A percentile compares a stretch with the other conserved stretches of the same genome.
These are phyloP conservation scores for Dipteronia sinensis DNA, from an alignment of 345 rosid genomes.

Conservation along the genomic window DNA sequence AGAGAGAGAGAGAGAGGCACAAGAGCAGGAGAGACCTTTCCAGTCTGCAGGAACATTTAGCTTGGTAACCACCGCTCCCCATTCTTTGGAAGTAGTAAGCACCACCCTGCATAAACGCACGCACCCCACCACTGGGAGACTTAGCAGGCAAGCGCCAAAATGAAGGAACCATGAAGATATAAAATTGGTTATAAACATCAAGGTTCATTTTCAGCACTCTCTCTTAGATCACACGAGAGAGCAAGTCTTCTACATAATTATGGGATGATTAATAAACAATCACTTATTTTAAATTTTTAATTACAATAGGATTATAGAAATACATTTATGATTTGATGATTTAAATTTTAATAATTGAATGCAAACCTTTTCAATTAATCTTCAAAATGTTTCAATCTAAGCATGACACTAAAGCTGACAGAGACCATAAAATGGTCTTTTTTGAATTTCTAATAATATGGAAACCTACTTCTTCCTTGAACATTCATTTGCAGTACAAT, in stretches of 20 bases:
- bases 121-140: constrained; percentile 5
- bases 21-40: constrained; percentile 57
- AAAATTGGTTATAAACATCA: background rate
- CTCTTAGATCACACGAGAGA: background rate
- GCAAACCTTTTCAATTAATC: background rate
- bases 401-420: background rate
- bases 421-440: background rate
- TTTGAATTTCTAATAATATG: background rate
- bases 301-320: background rate
- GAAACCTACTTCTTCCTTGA: background rate
- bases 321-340: background rate
- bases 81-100: constrained; percentile 70
- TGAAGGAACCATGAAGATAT: background rate
- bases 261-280: background rate
- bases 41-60: constrained; percentile 89
- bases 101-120: constrained; percentile 56
- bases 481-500: background rate
- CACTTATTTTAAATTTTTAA: background rate
- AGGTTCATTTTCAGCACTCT: background rate
- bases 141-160: constrained; percentile 2
- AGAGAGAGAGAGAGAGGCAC: constrained; percentile 14
- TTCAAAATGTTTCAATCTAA: background rate
- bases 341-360: no score
- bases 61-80: constrained; percentile 88
- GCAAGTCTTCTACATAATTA: background rate